Evolutionary conservation across 164 flowering plant species (phyloP).

Genomic region (Vitis riparia): DNA sequence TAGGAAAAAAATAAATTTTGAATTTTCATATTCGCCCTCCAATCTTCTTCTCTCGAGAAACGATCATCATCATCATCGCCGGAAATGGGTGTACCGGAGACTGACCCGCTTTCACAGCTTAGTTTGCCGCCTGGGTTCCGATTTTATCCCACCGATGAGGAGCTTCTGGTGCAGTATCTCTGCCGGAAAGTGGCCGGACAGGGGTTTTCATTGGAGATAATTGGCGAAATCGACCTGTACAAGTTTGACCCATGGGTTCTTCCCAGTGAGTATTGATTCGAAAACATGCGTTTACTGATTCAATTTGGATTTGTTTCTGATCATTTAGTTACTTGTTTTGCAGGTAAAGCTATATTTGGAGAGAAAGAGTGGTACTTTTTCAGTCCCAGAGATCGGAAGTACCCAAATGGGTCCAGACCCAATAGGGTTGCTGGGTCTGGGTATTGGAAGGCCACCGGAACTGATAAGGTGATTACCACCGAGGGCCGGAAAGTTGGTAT

Average conservation of each 20-base stretch:
- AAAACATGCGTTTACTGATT: background rate
- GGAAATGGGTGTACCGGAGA: slow-evolving; percentile 42
- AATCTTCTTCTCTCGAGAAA: slow-evolving; percentile 4
- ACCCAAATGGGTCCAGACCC: slow-evolving; percentile 88
- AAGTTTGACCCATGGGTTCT: slow-evolving; percentile 68
- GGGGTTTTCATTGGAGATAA: slow-evolving; percentile 44
- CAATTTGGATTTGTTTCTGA: background rate
- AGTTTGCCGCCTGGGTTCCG: slow-evolving; percentile 67
- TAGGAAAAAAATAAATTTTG: background rate
- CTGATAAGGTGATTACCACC: slow-evolving; percentile 66
- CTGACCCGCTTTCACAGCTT: slow-evolving; percentile 45
- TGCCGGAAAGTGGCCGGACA: slow-evolving; percentile 61
- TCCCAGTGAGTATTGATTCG: slow-evolving; percentile 37
- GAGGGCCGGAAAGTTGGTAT: slow-evolving; percentile 79
- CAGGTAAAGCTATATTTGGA: slow-evolving; percentile 82
- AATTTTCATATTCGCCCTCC: background rate
- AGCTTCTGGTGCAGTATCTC: slow-evolving; percentile 58
- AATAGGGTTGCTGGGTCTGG: slow-evolving; percentile 91
- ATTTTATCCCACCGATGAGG: slow-evolving; percentile 67
- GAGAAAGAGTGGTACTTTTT: slow-evolving; percentile 96
- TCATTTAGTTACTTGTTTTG: background rate
- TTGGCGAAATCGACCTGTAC: slow-evolving; percentile 60
- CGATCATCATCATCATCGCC: background rate
- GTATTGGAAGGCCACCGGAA: slow-evolving; percentile 95
- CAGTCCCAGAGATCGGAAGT: slow-evolving; percentile 82